Conservation (phyloP, 495 filamentous ascomycete genomes). For the Emericellopsis terricola region DNA sequence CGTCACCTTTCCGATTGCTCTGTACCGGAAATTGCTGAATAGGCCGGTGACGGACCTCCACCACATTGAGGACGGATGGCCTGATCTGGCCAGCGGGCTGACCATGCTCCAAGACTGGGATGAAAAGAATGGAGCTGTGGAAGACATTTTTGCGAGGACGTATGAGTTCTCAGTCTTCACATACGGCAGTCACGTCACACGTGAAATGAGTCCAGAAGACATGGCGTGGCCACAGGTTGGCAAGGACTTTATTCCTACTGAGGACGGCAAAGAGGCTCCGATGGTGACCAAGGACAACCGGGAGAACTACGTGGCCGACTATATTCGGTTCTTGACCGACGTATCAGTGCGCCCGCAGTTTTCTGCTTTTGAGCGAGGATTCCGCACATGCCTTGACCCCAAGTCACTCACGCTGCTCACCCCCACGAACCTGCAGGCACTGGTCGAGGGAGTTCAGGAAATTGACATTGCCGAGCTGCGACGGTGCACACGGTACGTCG, state of each 20-base stretch:
- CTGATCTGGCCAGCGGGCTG: conserved; percentile 54
- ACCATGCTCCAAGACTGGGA: conserved; percentile 54
- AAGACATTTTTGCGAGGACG: conserved; percentile 59
- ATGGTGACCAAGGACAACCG: conserved; percentile 64
- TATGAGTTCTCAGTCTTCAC: conserved; percentile 72
- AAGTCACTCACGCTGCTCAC: conserved; percentile 55
- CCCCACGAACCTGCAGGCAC: conserved; percentile 45
- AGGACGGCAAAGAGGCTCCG: conserved; percentile 30
- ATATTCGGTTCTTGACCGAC: conserved; percentile 69
- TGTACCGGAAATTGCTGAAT: conserved; percentile 68
- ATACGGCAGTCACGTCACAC: conserved; percentile 35
- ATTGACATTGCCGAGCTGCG: conserved; percentile 60
- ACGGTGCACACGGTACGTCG: conserved; percentile 54
- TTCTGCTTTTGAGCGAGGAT: conserved; percentile 66
- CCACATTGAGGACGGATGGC: conserved; percentile 79
- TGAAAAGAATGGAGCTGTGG: conserved; percentile 53
- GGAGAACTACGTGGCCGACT: conserved; percentile 64
- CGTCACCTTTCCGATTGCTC: conserved; percentile 63
- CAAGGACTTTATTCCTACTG: conserved; percentile 9
- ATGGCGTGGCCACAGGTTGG: conserved; percentile 23
- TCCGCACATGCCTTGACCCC: conserved; percentile 53
- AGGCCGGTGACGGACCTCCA: conserved; percentile 43
- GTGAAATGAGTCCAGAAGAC: conserved; percentile 24
- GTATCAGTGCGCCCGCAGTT: conserved; percentile 62
- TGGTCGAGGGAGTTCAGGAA: conserved; percentile 66